Evolutionary conservation across 2,329 filamentous ascomycete genomes (phyloP), one percentile per base, ranked within the genome.

Genomic region (Aspergillus ochraceoroseus): DNA sequence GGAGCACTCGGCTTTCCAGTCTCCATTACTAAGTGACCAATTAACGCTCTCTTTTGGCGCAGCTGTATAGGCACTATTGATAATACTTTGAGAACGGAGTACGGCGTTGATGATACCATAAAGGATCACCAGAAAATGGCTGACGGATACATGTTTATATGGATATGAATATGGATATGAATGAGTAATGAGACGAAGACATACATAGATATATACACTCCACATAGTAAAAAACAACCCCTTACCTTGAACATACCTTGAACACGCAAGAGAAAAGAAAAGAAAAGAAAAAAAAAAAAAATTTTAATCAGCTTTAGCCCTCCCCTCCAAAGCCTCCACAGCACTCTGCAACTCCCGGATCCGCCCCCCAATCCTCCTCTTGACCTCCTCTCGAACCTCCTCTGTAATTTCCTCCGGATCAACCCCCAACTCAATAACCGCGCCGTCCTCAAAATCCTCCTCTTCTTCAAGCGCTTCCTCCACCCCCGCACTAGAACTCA

Each of bases 311-410:
- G 58, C 61, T 32, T 49, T 39, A 13, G 62, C 67, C 53, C 57
- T 62, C 47, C 63, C 58, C 54, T 72, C 68, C 50, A 73, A 55
- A 11, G 44, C 52, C 52, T 61, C 51, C 39, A 72, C 64, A 13
- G 67, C 70, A 60, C 58, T 62, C 48, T 63, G 62, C 58, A 73
- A 60, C 56, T 73, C 70, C 51, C 70, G 56, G 38, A 73, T 57
- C 53, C 69, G 55, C 48, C 66, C 62, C 11, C 66, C 69, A 50
- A 73, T 59, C 44, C 70, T 57, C 47, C 52, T 63, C 45, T 56
- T 63, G 20, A 73, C 63, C 53, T 72, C 67, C 38, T 66, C 67
- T 22, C 60, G 58, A 23, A 67, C 55, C 13, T 48, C 55, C 5
- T 43, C 37, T 8, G 40, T 30, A 11, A 68, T 44, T 26, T 52